These are phyloP conservation scores for Sporothrix brasiliensis DNA, from an alignment of 2,329 filamentous ascomycete species.

Conservation along the genomic window DNA sequence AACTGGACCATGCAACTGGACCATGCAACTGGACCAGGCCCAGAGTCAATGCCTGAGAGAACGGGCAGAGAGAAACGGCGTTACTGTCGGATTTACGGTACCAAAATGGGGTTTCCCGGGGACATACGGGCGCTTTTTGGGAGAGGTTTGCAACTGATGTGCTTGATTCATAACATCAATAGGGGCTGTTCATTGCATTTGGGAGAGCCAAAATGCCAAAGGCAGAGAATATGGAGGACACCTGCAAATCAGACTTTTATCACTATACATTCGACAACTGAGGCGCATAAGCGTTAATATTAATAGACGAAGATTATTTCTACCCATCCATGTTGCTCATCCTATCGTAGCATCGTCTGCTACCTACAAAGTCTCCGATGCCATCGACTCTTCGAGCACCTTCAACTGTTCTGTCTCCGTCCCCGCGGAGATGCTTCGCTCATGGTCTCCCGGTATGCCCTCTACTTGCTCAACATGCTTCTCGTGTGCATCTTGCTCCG, in stretches of 20 bases:
- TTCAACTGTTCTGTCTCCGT: background rate
- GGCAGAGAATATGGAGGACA: too few relatives aligned
- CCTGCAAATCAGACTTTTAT: background rate
- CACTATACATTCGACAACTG: background rate
- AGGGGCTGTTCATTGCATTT: background rate
- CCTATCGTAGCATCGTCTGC: background rate
- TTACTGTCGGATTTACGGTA: background rate
- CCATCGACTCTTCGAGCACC: background rate
- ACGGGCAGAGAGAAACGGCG: background rate
- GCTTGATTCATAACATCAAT: background rate
- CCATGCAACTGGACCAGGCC: too few relatives aligned
- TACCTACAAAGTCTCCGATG: background rate
- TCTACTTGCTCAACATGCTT: background rate
- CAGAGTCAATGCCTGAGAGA: too few relatives aligned
- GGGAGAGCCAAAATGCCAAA: background rate
- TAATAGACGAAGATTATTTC: background rate
- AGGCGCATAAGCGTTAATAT: background rate
- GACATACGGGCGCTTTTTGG: background rate
- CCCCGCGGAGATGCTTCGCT: background rate
- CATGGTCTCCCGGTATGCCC: background rate
- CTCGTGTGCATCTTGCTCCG: background rate
- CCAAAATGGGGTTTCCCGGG: background rate
- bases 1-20: too few relatives aligned
- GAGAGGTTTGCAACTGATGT: background rate
- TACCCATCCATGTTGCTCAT: background rate